Base-by-base conservation (phyloP, 148 eudicot species). In the Rheum nobile region DNA sequence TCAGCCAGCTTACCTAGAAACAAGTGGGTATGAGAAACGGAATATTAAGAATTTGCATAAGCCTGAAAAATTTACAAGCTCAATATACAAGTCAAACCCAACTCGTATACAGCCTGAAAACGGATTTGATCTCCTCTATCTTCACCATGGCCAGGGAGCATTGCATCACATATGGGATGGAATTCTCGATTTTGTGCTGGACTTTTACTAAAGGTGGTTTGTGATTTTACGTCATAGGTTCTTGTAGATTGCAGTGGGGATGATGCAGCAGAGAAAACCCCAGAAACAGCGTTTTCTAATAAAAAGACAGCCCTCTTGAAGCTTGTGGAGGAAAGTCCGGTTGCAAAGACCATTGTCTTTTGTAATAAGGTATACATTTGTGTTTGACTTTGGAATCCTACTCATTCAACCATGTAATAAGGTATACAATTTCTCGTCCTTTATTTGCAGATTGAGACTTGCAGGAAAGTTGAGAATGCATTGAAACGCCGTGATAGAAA, bases 191-290 rank as follows among this genome's bases (percentile, higher is more conserved):
- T 74, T n/a, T 16, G 13, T 6, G 39, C 8, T 32, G 39, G 6
- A 12, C 32, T 14, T 16, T 63, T 14, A 17, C 31, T 16, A 8
- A 22, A 17, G 4, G 8, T 29, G 38, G 41, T 34, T 34, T 65
- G n/a, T 34, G 38, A 59, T 67, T 54, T 61, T 77, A 46, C 4
- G 31, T 47, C 29, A 46, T 86, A 95, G 98, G 80, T 91, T 80
- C 91, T 91, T 74, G 84, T 95, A 54, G 98, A 95, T 82, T 95
- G 98, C 83, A 95, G 98, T 79, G 98, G 98, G 67, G 88, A 85
- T 65, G 96, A 87, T 17, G 85, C 80, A 67, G 75, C 85, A 42
- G 98, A 88, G 73, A 95, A 83, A 77, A 89, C 84, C 73, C 96
- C 96, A 7, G 98, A 90, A 67, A 85, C 97, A 48, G 98, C 98